Conservation (phyloP, 768 basidiomycete species). For the Russula earlei region DNA sequence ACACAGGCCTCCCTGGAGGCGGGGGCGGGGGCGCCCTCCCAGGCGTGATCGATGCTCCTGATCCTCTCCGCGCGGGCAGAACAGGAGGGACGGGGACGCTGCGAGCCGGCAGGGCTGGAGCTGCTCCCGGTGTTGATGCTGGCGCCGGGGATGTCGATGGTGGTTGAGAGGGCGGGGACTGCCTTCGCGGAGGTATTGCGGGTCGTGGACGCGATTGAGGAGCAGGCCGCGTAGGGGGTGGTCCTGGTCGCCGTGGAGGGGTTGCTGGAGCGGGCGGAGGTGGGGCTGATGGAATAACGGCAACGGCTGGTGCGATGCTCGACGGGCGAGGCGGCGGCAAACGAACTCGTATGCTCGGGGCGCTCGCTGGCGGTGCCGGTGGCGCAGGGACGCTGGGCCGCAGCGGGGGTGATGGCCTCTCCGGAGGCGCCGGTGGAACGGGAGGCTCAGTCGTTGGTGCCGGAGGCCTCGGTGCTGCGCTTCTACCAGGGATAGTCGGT, state of each 20-base stretch:
- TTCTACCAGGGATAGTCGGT: slow-evolving; percentile 29
- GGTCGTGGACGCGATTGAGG: slow-evolving; percentile 23
- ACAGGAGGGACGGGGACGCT: not conserved
- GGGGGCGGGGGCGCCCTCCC: slow-evolving; percentile 17
- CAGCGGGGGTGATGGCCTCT: slow-evolving; percentile 19
- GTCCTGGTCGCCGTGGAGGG: slow-evolving; percentile 30
- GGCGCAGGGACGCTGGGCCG: slow-evolving; percentile 8
- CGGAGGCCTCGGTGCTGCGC: slow-evolving; percentile 25
- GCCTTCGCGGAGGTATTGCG: slow-evolving; percentile 18
- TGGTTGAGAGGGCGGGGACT: slow-evolving; percentile 21
- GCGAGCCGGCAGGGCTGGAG: slow-evolving; percentile 17
- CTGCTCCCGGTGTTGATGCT: not conserved
- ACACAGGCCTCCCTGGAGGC: slow-evolving; percentile 13
- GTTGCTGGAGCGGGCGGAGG: slow-evolving; percentile 27
- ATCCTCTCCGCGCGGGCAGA: slow-evolving; percentile 17
- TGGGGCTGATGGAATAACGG: slow-evolving; percentile 20
- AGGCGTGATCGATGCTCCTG: slow-evolving; percentile 4
- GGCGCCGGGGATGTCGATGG: not conserved
- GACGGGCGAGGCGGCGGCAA: slow-evolving; percentile 27
- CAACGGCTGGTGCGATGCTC: too few species aligned
- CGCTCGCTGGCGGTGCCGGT: slow-evolving; percentile 21
- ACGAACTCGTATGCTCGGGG: slow-evolving; percentile 18
- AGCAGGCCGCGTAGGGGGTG: slow-evolving; percentile 27
- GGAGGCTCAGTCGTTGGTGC: slow-evolving; percentile 20
- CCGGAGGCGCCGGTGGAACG: slow-evolving; percentile 26